Evolutionary conservation across 2,329 filamentous ascomycete species (phyloP).

Genomic region (Triangularia verruculosa): DNA sequence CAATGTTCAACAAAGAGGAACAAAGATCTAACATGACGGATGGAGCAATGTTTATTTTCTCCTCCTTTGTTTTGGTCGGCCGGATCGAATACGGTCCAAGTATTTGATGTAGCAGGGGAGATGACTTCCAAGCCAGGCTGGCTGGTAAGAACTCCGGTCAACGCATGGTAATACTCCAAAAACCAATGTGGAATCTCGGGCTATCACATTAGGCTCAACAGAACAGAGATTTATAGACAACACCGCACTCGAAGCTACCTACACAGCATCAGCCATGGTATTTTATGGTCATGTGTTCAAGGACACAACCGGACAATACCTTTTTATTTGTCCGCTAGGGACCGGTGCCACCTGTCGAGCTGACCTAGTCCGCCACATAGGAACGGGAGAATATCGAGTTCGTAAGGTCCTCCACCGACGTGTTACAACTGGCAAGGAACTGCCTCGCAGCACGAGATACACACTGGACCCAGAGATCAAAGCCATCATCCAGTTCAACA

Average conservation of each 20-base stretch:
- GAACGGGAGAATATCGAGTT: not conserved
- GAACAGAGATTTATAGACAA: not conserved
- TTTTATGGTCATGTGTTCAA: slow-evolving; percentile 6
- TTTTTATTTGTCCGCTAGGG: slow-evolving; percentile 1
- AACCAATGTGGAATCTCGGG: too few species aligned
- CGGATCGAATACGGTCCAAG: not conserved
- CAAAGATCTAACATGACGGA: not conserved
- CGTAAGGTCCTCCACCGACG: slow-evolving; percentile 8
- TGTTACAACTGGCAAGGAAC: not conserved
- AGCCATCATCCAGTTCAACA: not conserved
- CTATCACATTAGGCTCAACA: too few species aligned
- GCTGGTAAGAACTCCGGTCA: too few species aligned
- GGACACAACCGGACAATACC: slow-evolving; percentile 11
- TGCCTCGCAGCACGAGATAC: not conserved
- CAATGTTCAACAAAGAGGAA: not conserved
- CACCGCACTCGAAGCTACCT: not conserved
- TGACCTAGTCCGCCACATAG: slow-evolving; percentile 3
- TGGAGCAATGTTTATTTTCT: not conserved
- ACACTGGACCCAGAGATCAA: not conserved
- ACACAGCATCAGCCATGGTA: not conserved
- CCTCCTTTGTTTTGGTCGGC: not conserved
- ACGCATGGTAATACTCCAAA: too few species aligned
- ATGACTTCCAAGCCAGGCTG: too few species aligned
- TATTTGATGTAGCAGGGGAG: not conserved
- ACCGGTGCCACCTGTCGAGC: not conserved